These are phyloP conservation scores for Leccinum arenicola DNA, from an alignment of 768 basidiomycete genomes.

Conservation along the genomic window DNA sequence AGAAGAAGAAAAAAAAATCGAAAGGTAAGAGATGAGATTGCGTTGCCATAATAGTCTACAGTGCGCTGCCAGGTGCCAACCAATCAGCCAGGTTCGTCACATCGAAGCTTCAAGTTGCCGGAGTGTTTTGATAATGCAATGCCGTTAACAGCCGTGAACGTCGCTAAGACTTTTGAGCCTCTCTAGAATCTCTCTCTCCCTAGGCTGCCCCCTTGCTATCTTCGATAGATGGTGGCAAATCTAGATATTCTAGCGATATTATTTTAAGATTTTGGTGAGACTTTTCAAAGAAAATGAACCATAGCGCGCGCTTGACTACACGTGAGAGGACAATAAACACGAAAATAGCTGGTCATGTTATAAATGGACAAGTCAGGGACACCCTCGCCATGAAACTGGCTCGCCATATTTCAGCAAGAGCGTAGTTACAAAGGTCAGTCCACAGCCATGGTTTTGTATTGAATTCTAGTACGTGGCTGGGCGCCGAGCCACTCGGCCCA, in stretches of 20 bases:
- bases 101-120: slow-evolving; percentile 14
- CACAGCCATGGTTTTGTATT: slow-evolving; percentile 1
- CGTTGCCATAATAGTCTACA: slow-evolving; percentile 19
- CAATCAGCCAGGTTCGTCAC: slow-evolving; percentile 4
- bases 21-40: slow-evolving; percentile 16
- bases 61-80: slow-evolving; percentile 7
- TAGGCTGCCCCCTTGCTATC: neutral
- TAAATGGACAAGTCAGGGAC: slow-evolving; percentile 8
- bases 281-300: neutral
- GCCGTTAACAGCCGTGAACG: slow-evolving; percentile 17
- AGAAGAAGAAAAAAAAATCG: neutral
- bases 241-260: neutral
- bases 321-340: slow-evolving; percentile 11
- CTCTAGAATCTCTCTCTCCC: neutral
- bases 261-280: slow-evolving; percentile 7
- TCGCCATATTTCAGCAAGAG: neutral
- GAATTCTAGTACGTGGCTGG: neutral
- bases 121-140: slow-evolving; percentile 1
- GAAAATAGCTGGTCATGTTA: slow-evolving; percentile 3
- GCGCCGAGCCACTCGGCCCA: slow-evolving; percentile 3
- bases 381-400: neutral
- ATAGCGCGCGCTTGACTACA: slow-evolving; percentile 4
- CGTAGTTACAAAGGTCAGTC: neutral
- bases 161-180: neutral
- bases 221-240: neutral